Conservation (phyloP, 2,329 filamentous ascomycete genomes). For the Penicillium sclerotigenum region DNA sequence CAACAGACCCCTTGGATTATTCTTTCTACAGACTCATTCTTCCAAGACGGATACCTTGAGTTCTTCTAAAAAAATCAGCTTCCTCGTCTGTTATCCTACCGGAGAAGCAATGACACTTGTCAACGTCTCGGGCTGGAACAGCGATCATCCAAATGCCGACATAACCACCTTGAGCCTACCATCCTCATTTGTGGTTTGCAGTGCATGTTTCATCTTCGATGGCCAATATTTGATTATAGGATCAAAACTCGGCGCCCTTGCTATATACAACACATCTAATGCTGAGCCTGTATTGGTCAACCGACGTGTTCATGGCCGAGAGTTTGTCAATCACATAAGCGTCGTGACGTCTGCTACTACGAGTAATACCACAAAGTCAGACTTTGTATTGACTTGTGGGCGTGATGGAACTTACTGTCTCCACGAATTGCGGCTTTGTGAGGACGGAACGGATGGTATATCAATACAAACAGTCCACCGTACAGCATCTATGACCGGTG, state of each 20-base stretch:
- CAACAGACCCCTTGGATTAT: conserved; percentile 30
- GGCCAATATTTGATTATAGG: conserved; percentile 50
- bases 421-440: conserved; percentile 42
- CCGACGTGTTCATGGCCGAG: conserved; percentile 46
- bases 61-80: conserved; percentile 17
- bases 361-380: conserved; percentile 15
- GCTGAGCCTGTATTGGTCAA: conserved; percentile 25
- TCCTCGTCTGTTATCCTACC: conserved; percentile 28
- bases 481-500: conserved; percentile 66
- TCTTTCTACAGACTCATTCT: conserved; percentile 19
- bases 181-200: conserved; percentile 52
- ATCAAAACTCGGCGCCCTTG: conserved; percentile 55
- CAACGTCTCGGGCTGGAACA: conserved; percentile 16
- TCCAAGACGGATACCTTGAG: conserved; percentile 5
- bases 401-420: conserved; percentile 75
- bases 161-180: conserved; percentile 33
- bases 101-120: conserved; percentile 32
- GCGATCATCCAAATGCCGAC: conserved; percentile 40
- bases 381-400: conserved; percentile 64
- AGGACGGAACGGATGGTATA: conserved; percentile 28
- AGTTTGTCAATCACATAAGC: conserved; percentile 67
- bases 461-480: conserved; percentile 60
- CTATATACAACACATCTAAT: conserved; percentile 41
- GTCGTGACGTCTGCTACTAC: conserved; percentile 17
- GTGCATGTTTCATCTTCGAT: conserved; percentile 40